Evolutionary conservation across 2,329 filamentous ascomycete genomes (phyloP).

Genomic region (Apiospora saccharicola): DNA sequence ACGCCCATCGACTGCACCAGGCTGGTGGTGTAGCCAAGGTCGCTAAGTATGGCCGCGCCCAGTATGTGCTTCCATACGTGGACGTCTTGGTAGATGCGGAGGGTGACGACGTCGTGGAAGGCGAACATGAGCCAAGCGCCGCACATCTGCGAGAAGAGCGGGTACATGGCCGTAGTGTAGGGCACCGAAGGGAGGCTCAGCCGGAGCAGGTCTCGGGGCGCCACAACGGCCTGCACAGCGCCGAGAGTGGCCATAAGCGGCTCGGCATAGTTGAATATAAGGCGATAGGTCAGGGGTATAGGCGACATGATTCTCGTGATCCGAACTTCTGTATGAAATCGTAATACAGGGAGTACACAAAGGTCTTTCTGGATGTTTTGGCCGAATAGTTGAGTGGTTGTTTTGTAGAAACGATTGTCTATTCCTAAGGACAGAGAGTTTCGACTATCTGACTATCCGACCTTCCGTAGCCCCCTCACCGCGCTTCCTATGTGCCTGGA

Average conservation of each 20-base stretch:
- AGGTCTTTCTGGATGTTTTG: background rate
- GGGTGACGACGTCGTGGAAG: constrained; percentile 33
- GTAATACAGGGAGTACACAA: background rate
- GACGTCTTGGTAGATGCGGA: constrained; percentile 30
- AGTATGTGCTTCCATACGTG: constrained; percentile 33
- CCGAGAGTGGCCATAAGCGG: constrained; percentile 32
- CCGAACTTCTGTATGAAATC: background rate
- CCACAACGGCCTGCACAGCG: constrained; percentile 31
- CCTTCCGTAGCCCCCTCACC: background rate
- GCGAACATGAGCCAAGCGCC: constrained; percentile 35
- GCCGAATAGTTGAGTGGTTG: background rate
- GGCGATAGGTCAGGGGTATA: constrained; percentile 32
- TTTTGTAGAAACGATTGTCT: background rate
- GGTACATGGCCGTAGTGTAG: constrained; percentile 29
- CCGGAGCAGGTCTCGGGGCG: constrained; percentile 27
- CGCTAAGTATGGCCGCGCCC: constrained; percentile 33
- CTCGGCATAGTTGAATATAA: constrained; percentile 34
- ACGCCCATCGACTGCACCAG: constrained; percentile 32
- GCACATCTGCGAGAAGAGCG: constrained; percentile 34
- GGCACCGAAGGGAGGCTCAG: constrained; percentile 30
- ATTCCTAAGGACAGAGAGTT: background rate
- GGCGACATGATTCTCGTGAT: constrained; percentile 25
- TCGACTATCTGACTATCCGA: background rate
- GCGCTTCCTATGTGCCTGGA: background rate
- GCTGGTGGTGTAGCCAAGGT: constrained; percentile 32